These are phyloP conservation scores for Tolypocladium amazonense DNA, from an alignment of 2,329 filamentous ascomycete genomes.

Conservation along the genomic window DNA sequence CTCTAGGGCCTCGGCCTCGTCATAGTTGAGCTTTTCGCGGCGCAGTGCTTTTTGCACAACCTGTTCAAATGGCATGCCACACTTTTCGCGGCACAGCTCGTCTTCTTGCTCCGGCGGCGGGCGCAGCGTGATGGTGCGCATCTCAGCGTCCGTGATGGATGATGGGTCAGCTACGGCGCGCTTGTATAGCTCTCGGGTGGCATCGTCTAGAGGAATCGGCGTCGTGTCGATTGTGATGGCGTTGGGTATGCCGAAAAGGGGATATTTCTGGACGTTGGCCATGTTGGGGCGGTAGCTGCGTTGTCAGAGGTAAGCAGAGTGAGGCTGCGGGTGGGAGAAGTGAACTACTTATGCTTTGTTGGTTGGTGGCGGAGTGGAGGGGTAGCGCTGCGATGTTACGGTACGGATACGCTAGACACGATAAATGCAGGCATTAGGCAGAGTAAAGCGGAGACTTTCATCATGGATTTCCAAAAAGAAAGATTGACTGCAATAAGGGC, in stretches of 20 bases:
- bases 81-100: not conserved
- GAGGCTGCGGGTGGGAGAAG: not conserved
- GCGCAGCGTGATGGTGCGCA: not conserved
- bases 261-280: not conserved
- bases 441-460: too few relatives aligned
- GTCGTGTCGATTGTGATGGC: not conserved
- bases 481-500: too few relatives aligned
- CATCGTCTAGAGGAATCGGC: slow-evolving; percentile 1
- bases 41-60: slow-evolving; percentile 1
- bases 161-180: not conserved
- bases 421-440: too few relatives aligned
- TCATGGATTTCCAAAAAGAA: too few relatives aligned
- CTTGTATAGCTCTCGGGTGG: not conserved
- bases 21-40: not conserved
- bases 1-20: not conserved
- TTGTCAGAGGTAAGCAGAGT: not conserved
- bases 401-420: too few relatives aligned
- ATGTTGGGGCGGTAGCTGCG: not conserved
- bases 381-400: not conserved
- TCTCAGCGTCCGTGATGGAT: slow-evolving; percentile 1
- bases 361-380: not conserved
- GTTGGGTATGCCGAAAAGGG: not conserved
- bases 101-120: not conserved
- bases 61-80: not conserved
- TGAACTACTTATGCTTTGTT: not conserved